Evolutionary conservation across 108 stramenopile species (phyloP), one percentile per base, ranked within the genome.

Genomic region (Craspedostauros australis): DNA sequence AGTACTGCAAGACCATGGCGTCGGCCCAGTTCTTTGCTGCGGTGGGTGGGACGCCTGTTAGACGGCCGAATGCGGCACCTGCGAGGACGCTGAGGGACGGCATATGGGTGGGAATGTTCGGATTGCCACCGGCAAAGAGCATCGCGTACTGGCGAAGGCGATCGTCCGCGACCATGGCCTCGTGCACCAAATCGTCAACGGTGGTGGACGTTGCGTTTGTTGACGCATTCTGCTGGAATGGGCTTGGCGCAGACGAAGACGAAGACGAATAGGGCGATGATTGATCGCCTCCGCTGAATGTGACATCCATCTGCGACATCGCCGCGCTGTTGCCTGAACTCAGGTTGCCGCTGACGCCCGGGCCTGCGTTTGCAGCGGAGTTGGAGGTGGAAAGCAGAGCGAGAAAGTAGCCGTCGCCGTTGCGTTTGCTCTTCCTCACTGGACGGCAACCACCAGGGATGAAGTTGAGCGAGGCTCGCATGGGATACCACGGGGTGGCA

Each of bases 61-160:
- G 51, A 37, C 79, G 60, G 21, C 79, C 86, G 46, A 92, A 76
- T 11, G 72, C 80, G 6, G 78, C 57, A 38, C 82, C 64, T 19
- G 82, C 79, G 45, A 92, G 55, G 31, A 73, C 52, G 8, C 80
- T 71, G 15, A 92, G 64, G 39, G 84, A 86, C 16, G 91, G 91
- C 9, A 87, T 54, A 44, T 51, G 66, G 29, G 68, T 51, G 1
- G 77, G 80, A 30, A 65, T 47, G 23, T 43, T 2, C 16, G 33
- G 32, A 28, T 21, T 36, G 40, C 43, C 8, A 4, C 29, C 28
- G 4, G 46, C 39, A 47, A 28, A 51, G 5, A 41, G 53, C 41
- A 72, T 54, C 22, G 80, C 43, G 45, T 71, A 74, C 32, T 69
- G 54, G 27, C 72, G 62, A 28, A 80, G 38, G 5, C 59, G 41